Percentiles rank a stretch among this genome's conserved stretches.
These are phyloP conservation scores for Eucalyptus shirleyi DNA, from an alignment of 345 rosid species.

Conservation along the genomic window DNA sequence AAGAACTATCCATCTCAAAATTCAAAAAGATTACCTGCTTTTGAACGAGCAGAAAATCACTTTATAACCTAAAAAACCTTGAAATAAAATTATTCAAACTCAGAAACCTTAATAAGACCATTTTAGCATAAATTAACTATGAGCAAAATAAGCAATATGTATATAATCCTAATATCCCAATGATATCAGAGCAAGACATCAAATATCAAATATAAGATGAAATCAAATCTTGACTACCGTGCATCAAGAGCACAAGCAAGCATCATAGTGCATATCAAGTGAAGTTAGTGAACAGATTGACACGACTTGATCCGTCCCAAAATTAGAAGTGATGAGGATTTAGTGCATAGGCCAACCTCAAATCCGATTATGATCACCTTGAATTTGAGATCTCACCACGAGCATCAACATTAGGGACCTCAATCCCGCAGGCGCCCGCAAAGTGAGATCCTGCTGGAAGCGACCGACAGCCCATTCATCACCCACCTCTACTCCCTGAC, in stretches of 20 bases:
- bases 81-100: not conserved
- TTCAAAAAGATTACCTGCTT: not conserved
- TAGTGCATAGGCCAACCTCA: not conserved
- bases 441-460: not conserved
- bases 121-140: not conserved
- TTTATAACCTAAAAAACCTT: not conserved
- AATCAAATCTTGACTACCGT: not conserved
- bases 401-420: not conserved
- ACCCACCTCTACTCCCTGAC: not conserved
- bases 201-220: not conserved
- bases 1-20: not conserved
- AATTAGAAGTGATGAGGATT: no score
- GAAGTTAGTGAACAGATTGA: not conserved
- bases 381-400: not conserved
- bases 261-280: not conserved
- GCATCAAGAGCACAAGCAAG: not conserved
- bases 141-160: not conserved
- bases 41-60: not conserved
- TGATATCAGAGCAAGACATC: not conserved
- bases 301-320: accelerated
- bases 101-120: not conserved
- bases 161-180: not conserved
- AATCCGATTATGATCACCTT: not conserved
- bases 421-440: not conserved
- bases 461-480: not conserved